A percentile compares a stretch with the other conserved stretches of the same genome.
Conservation (phyloP, 1,284 basidiomycete species). For the Cutaneotrichosporon mucoides region DNA sequence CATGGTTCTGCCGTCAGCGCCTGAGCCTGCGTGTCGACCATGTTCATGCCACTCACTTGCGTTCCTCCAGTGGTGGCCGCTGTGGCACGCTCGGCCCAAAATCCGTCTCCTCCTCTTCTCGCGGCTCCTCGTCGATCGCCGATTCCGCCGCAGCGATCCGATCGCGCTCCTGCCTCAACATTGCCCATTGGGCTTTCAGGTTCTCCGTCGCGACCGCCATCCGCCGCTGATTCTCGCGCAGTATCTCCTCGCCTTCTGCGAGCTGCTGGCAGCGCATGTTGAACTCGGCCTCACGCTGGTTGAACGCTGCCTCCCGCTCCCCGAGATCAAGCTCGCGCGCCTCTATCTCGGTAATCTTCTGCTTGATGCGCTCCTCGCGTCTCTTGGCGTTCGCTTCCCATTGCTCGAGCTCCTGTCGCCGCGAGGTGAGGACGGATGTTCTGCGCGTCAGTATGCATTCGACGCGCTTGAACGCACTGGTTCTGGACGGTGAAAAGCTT, state of each 20-base stretch:
- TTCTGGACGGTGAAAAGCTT: conserved; percentile 47
- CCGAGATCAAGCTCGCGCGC: conserved; percentile 26
- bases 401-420: conserved; percentile 54
- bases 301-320: conserved; percentile 45
- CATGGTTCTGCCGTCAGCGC: conserved; percentile 20
- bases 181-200: conserved; percentile 53
- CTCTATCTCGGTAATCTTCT: conserved; percentile 24
- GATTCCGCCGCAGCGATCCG: conserved; percentile 17
- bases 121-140: conserved; percentile 2
- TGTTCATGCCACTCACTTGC: conserved; percentile 24
- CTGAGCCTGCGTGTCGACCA: not conserved
- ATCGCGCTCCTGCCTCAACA: conserved; percentile 57
- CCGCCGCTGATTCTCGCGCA: conserved; percentile 61
- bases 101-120: not conserved
- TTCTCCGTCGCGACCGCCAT: conserved; percentile 64
- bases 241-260: conserved; percentile 59
- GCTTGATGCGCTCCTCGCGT: conserved; percentile 14
- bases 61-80: conserved; percentile 35
- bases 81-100: not conserved
- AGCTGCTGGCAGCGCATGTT: conserved; percentile 65
- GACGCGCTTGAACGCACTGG: conserved; percentile 47
- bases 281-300: conserved; percentile 51
- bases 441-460: conserved; percentile 28
- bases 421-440: conserved; percentile 29
- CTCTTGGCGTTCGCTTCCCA: conserved; percentile 46